Evolutionary conservation across 495 filamentous ascomycete species (phyloP), one percentile per base, ranked within the genome.

Genomic region (Hypoxylon crocopeplum): DNA sequence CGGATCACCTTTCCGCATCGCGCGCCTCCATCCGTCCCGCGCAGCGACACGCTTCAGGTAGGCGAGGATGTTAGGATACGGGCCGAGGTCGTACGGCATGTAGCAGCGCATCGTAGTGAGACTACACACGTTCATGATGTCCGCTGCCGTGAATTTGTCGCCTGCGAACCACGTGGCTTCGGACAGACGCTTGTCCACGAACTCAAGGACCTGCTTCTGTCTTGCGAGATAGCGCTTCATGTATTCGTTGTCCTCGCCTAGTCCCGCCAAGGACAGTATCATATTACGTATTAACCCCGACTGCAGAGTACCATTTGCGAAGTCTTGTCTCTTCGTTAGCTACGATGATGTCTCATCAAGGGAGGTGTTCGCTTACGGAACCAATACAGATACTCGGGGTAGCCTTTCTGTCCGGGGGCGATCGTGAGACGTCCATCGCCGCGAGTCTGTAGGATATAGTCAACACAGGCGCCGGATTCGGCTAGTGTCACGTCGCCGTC

Each of bases 351-450:
- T 47, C 24, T 39, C 1, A 33, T 19, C 6, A 32, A 15, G 25
- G 13, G 8, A 13, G 13, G 13, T n/a, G 7, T 25, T 20, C 19
- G n/a, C 65, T 65, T 45, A 65, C 65, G 82, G 30, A 81, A 79
- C 84, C 84, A 88, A 64, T 82, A 84, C 2, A 87, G 67, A 67
- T 82, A 87, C 39, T 82, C 72, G 3, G 82, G 60, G 52, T 84
- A 86, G 15, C 68, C 62, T 7, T 74, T 68, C 17, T 79, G 59
- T 6, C 64, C 69, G 1, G 80, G 79, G 0, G 71, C 46, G 1
- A 79, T 39, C 7, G 72, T 62, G 10, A 88, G 66, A 5, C 58
- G 59, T 8, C 79, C 80, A 38, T 73, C 57, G 13, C 77, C 83
- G 58, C 84, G 66, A 33, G 69, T 78, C 48, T 78, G 69, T 49